Evolutionary conservation across 257 asterid genomes (phyloP).

Genomic region (Fraxinus quadrangulata): DNA sequence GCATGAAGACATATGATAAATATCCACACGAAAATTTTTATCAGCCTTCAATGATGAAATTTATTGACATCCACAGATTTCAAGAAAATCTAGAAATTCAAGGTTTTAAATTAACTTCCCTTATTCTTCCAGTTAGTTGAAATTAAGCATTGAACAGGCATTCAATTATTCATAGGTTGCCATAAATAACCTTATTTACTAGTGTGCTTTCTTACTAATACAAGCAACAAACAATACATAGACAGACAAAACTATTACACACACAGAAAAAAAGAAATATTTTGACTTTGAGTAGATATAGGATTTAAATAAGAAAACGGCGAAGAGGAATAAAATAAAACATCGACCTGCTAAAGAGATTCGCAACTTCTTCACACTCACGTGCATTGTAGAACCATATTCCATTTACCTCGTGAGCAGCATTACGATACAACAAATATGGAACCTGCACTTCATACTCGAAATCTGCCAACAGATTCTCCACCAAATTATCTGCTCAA

Average conservation of each 20-base stretch:
- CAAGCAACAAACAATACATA: background rate
- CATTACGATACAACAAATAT: constrained; percentile 74
- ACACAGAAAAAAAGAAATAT: no score
- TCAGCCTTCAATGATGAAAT: background rate
- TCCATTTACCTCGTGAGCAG: constrained; percentile 84
- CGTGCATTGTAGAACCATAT: constrained; percentile 88
- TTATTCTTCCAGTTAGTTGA: background rate
- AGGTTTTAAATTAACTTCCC: background rate
- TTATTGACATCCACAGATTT: background rate
- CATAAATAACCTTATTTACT: constrained; percentile 3
- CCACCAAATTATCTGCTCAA: constrained; percentile 80
- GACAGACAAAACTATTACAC: background rate
- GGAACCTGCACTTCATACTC: constrained; percentile 87
- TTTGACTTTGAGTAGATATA: no score
- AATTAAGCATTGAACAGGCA: background rate
- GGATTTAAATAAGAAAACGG: background rate
- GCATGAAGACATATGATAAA: background rate
- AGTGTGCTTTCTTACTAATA: background rate
- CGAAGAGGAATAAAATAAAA: constrained; percentile 1
- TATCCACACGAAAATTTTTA: background rate
- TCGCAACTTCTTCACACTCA: constrained; percentile 82
- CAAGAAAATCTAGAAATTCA: background rate
- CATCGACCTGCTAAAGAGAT: constrained; percentile 71
- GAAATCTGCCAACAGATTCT: constrained; percentile 84
- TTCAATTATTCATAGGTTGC: background rate